phyloP scores from a whole-genome alignment of 306 rosid genomes.

The Cicer bijugum region DNA sequence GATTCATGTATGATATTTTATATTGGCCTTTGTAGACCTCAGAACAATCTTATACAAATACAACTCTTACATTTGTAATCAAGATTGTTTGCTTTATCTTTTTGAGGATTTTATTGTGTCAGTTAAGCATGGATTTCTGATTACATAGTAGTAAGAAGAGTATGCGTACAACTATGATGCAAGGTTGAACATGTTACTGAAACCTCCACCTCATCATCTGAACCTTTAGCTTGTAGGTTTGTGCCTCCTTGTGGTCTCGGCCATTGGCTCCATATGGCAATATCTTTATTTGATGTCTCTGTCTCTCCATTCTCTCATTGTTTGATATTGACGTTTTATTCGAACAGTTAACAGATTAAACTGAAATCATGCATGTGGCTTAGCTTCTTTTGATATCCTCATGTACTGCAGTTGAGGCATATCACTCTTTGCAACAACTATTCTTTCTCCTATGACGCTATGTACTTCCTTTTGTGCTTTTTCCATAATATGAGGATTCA shows the following conservation, averaged over 20 bases:
- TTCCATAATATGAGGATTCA: too few species aligned
- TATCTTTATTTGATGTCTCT: too few species aligned
- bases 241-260: constrained; percentile 36
- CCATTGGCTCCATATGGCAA: too few species aligned
- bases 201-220: constrained; percentile 64
- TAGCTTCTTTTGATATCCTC: too few species aligned
- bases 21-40: constrained; percentile 6
- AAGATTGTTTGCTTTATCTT: not conserved
- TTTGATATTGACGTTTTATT: too few species aligned
- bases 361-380: too few species aligned
- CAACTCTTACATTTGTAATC: constrained; percentile 17
- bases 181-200: constrained; percentile 62
- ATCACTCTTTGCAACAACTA: too few species aligned
- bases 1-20: not conserved
- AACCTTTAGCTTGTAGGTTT: constrained; percentile 73
- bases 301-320: too few species aligned
- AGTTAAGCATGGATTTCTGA: constrained; percentile 3
- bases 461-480: too few species aligned
- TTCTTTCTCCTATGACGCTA: too few species aligned
- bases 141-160: constrained; percentile 12
- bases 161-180: constrained; percentile 42
- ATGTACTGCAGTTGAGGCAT: too few species aligned
- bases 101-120: constrained; percentile 9
- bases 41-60: not conserved
- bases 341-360: too few species aligned